Base-by-base conservation (phyloP, 2,329 filamentous ascomycete genomes). In the Colletotrichum brevisporum region DNA sequence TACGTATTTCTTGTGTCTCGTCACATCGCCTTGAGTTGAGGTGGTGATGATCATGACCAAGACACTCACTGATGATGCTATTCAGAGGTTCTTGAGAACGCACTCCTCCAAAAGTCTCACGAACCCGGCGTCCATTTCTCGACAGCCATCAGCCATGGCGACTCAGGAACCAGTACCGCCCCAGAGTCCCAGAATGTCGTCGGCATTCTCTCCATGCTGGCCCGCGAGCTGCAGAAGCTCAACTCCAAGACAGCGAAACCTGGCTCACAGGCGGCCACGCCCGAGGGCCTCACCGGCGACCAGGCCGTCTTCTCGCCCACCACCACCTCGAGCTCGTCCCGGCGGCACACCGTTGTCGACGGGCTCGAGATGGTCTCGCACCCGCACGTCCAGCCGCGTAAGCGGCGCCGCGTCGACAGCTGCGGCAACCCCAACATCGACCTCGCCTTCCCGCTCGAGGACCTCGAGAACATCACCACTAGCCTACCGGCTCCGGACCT, bases 401-500 rank as follows among this genome's bases (percentile, higher is more conserved):
- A 74, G 50, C 47, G 73, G 18, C 65, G 73, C 15, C 62, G 73
- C 12, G 71, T 75, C 1, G 73, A 74, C 58, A 75, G 73, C 47
- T 74, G 73, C 15, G 73, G 73, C 13, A 75, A 75, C 48, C 70
- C 71, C 2, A 74, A 66, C 9, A 71, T 74, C 12, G 67, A 72
- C 26, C 45, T 76, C 10, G 57, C 71, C 3, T 66, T 69, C 4
- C 59, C 69, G 4, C 56, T 71, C 4, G 71, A 72, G 26, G 67
- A 76, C 12, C 27, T 78, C 15, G 69, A 76, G n/a, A 71, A 73
- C 27, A 70, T 76, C 12, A 67, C 77, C 6, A 74, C 76, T 16
- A 76, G 62, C n/a, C 57, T 75, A 12, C 73, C 73, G 5, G 57
- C 69, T 1, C 63, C 53, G 1, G 67, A 61, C 3, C 39, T 71